These are phyloP conservation scores for Carex sylvatica DNA, from an alignment of 202 grass and related monocot genomes.

Conservation along the genomic window DNA sequence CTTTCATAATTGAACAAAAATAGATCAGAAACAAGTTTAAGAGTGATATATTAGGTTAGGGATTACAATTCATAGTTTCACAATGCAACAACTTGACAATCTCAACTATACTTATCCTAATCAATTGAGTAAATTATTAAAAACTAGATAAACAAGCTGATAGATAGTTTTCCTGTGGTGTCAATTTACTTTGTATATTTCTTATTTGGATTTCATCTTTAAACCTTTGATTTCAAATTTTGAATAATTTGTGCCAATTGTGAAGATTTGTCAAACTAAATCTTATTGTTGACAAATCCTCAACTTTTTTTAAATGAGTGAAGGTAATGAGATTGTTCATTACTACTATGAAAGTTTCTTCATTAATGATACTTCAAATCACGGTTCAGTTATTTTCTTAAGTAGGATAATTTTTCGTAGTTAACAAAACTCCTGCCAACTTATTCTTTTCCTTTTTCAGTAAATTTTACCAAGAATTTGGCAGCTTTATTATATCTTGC, in stretches of 20 bases:
- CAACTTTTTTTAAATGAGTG: neutral
- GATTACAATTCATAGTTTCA: neutral
- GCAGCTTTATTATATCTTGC: neutral
- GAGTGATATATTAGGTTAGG: neutral
- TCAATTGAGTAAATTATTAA: slow-evolving; percentile 11
- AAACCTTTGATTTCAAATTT: neutral
- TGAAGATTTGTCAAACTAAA: neutral
- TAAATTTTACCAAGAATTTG: neutral
- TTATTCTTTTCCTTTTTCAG: neutral
- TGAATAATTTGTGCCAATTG: neutral
- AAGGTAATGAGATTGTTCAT: neutral
- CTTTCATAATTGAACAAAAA: neutral
- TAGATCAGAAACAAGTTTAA: neutral
- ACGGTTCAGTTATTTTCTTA: neutral
- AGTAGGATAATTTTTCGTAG: neutral
- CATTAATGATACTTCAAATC: neutral
- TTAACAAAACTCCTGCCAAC: neutral
- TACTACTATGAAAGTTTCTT: neutral
- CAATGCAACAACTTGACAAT: neutral
- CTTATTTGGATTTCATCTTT: neutral
- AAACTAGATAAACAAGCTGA: neutral
- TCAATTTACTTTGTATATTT: neutral
- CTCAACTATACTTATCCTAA: neutral
- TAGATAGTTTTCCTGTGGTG: neutral
- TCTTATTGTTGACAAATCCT: neutral